Conservation (phyloP, 2,329 filamentous ascomycete species). For the Sarocladium strictum region DNA sequence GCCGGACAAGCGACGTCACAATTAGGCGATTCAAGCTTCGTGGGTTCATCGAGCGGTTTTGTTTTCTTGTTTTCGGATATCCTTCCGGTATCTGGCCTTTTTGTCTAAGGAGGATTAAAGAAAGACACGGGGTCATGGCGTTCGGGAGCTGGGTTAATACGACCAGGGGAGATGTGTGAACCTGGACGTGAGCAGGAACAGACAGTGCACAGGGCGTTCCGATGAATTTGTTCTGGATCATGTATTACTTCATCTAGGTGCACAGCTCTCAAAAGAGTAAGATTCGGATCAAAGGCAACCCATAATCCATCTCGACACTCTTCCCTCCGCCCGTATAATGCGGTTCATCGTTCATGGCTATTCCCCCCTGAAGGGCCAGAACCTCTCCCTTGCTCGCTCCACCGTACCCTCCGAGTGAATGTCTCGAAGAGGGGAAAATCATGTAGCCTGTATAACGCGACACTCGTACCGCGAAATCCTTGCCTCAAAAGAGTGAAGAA, state of each 20-base stretch:
- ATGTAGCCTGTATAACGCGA: too few species aligned
- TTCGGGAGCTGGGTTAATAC: background rate
- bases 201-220: background rate
- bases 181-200: background rate
- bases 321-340: too few species aligned
- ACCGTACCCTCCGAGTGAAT: background rate
- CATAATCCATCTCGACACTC: background rate
- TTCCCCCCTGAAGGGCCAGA: too few species aligned
- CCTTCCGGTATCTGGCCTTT: background rate
- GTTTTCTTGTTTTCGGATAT: background rate
- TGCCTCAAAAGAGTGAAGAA: background rate
- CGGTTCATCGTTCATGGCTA: too few species aligned
- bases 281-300: background rate
- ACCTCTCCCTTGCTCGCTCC: too few species aligned
- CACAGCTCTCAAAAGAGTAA: background rate
- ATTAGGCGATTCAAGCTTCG: background rate
- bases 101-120: background rate
- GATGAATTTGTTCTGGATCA: background rate
- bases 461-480: background rate
- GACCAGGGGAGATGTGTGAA: background rate
- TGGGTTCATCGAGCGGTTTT: background rate
- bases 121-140: background rate
- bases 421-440: background rate
- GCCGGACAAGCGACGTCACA: background rate
- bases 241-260: conserved; percentile 1